Evolutionary conservation across 352 stramenopile species (phyloP), one percentile per base, ranked within the genome.

Genomic region (Phytophthora hibernalis): DNA sequence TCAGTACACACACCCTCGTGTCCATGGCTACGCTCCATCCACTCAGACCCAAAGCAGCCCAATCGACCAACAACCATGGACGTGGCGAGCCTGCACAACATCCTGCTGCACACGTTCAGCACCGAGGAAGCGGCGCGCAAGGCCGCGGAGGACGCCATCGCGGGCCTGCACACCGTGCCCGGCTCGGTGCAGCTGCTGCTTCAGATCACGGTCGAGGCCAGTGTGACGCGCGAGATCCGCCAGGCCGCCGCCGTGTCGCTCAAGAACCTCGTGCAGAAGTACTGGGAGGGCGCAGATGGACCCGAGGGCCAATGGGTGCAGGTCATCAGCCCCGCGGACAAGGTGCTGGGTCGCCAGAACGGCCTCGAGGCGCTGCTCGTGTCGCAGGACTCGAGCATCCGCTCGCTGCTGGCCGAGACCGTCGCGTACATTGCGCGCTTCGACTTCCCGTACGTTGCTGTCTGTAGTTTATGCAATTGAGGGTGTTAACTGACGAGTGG

Each of bases 221-320:
- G 66, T 20, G 85, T 94, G 45, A 83, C 83, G 44, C 82, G 80
- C 45, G 87, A 95, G 61, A 89, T 98, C 45, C 88, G 96, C 42
- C 95, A 98, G 71, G 96, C 94, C 15, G 95, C 94, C 28, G 92
- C 94, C 45, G 97, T 99, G 71, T 91, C 96, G 72, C 80, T 98
- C 33, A 99, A 99, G 79, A 99, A 99, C 80, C 86, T 98, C 26
- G 96, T 97, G 60, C 82, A 96, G 30, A 97, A 97, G 80, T 96
- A 97, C 65, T 99, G 96, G 96, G 87, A 97, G 44, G 92, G 83
- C 37, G 59, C 68, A 8, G 76, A 92, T 51, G 73, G 97, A 47
- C 79, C 87, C 20, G 72, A 95, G 13, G 84, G 86, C 38, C 89
- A 96, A 51, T 84, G 91, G 63, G 62, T 90, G 35, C 64, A 83